These are phyloP conservation scores for Colletotrichum simmondsii DNA, from an alignment of 2,329 filamentous ascomycete species.

Conservation along the genomic window DNA sequence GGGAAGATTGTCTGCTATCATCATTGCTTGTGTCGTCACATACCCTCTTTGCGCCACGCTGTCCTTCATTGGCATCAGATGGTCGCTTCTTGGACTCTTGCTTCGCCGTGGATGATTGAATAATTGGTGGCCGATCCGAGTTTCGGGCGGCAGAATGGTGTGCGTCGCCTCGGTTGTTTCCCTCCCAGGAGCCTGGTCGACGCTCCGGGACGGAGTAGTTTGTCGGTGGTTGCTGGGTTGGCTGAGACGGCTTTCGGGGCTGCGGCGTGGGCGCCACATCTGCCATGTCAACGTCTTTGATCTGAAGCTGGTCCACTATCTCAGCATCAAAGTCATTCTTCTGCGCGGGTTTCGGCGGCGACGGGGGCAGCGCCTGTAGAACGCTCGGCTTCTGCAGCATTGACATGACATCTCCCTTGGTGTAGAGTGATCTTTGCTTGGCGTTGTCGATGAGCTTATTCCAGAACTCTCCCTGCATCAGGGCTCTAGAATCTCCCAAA, in stretches of 20 bases:
- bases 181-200: constrained; percentile 12
- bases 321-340: constrained; percentile 27
- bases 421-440: constrained; percentile 79
- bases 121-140: constrained; percentile 45
- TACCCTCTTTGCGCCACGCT: constrained; percentile 54
- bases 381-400: constrained; percentile 59
- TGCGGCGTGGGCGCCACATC: constrained; percentile 13
- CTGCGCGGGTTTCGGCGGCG: constrained; percentile 41
- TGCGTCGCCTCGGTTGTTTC: constrained; percentile 38
- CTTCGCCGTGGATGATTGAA: constrained; percentile 48
- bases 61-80: constrained; percentile 49
- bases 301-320: neutral
- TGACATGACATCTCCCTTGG: constrained; percentile 68
- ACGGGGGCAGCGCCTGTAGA: constrained; percentile 7
- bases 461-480: constrained; percentile 93
- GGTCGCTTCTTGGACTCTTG: constrained; percentile 53
- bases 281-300: constrained; percentile 33
- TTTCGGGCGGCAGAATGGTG: constrained; percentile 24
- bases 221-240: constrained; percentile 2
- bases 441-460: constrained; percentile 86
- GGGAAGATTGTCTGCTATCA: neutral
- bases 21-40: constrained; percentile 38
- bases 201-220: constrained; percentile 6
- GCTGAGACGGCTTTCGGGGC: neutral
- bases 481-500: constrained; percentile 87